A percentile compares a stretch with the other conserved stretches of the same genome.
Conservation (phyloP, 2,329 filamentous ascomycete species). For the Phaeosphaeria sp. region DNA sequence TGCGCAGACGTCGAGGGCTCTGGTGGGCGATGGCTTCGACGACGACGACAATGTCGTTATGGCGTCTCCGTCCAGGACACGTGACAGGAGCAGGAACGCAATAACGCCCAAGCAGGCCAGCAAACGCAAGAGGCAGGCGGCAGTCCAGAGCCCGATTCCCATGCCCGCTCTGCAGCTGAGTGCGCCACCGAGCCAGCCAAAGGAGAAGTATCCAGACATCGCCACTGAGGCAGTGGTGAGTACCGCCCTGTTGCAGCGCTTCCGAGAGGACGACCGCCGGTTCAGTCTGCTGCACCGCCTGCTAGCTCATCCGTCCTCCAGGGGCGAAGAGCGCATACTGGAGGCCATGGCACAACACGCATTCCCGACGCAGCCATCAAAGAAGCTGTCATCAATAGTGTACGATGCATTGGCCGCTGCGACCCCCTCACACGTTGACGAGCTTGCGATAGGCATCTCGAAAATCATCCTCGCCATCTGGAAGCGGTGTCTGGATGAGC, state of each 20-base stretch:
- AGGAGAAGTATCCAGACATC: slow-evolving; percentile 32
- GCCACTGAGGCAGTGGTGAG: slow-evolving; percentile 19
- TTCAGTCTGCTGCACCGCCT: slow-evolving; percentile 64
- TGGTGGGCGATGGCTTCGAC: slow-evolving; percentile 78
- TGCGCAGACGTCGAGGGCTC: slow-evolving; percentile 60
- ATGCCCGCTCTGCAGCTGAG: slow-evolving; percentile 59
- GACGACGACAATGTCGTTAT: slow-evolving; percentile 64
- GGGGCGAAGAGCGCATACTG: slow-evolving; percentile 67
- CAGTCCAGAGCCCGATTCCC: slow-evolving; percentile 70
- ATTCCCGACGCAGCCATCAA: slow-evolving; percentile 64
- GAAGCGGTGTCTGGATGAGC: slow-evolving; percentile 70
- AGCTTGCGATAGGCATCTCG: slow-evolving; percentile 69
- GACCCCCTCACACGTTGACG: slow-evolving; percentile 57
- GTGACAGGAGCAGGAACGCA: slow-evolving; percentile 54
- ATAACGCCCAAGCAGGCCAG: slow-evolving; percentile 66
- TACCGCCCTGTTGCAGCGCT: slow-evolving; percentile 43
- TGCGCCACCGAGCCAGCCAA: slow-evolving; percentile 48
- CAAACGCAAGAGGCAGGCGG: slow-evolving; percentile 71
- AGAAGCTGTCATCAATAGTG: slow-evolving; percentile 70
- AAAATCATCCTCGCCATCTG: slow-evolving; percentile 71
- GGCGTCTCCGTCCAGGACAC: slow-evolving; percentile 61
- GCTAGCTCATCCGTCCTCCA: slow-evolving; percentile 66
- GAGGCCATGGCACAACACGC: slow-evolving; percentile 70
- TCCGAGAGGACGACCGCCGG: slow-evolving; percentile 48
- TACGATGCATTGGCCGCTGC: slow-evolving; percentile 70